These are phyloP conservation scores for Salix brachista DNA, from an alignment of 345 rosid genomes.

Conservation along the genomic window DNA sequence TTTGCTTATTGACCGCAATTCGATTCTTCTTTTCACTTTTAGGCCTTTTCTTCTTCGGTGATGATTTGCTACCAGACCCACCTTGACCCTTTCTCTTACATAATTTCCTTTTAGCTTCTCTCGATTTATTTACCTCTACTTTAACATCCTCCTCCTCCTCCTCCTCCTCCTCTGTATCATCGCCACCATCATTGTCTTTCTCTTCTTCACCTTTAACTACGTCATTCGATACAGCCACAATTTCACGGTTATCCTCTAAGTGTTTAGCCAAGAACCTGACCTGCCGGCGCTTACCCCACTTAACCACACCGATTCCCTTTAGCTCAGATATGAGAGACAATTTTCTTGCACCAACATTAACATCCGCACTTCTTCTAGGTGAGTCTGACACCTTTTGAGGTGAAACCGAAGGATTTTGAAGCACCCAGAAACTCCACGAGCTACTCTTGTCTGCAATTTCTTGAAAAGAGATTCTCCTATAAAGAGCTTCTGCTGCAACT, in stretches of 20 bases:
- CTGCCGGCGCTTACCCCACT: conserved; percentile 72
- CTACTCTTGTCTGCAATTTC: conserved; percentile 45
- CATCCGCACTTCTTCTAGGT: conserved; percentile 13
- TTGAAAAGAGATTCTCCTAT: conserved; percentile 48
- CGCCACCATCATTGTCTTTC: background rate
- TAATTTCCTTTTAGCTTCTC: background rate
- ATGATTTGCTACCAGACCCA: background rate
- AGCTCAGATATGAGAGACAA: conserved; percentile 53
- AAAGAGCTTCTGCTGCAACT: conserved; percentile 58
- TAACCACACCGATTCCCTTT: conserved; percentile 41
- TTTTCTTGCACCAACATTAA: conserved; percentile 23
- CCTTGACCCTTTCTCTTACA: conserved; percentile 7
- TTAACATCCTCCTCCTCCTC: background rate
- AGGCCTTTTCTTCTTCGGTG: conserved; percentile 22
- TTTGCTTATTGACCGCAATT: conserved; percentile 35
- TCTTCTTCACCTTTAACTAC: conserved; percentile 4
- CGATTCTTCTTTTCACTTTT: conserved; percentile 33
- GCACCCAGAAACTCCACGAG: conserved; percentile 63
- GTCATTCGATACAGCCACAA: background rate
- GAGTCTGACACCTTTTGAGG: conserved; percentile 11
- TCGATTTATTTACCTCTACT: background rate
- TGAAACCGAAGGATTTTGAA: conserved; percentile 12
- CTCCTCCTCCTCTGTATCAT: conserved; percentile 8
- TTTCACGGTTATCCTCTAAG: background rate
- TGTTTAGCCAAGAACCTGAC: conserved; percentile 38